Percentiles rank a stretch among this genome's conserved stretches.
phyloP scores from a whole-genome alignment of 2,329 filamentous ascomycete species.

The Cladosporium oxysporum region DNA sequence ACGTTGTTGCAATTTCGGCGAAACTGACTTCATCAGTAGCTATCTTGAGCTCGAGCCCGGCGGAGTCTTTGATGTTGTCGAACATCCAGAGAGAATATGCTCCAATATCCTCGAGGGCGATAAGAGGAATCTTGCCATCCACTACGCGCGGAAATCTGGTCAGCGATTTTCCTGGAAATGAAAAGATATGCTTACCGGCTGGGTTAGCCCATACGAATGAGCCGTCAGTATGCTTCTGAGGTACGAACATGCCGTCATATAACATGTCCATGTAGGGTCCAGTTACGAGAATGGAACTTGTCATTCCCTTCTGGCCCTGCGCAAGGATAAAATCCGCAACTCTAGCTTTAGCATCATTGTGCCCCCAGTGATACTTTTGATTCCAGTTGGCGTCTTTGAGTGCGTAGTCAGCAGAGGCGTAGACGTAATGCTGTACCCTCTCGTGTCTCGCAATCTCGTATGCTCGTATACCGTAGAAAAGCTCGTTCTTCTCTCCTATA shows the following conservation, averaged over 20 bases:
- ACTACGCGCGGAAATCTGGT: background rate
- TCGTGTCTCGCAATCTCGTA: background rate
- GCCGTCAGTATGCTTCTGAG: background rate
- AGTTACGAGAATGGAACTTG: background rate
- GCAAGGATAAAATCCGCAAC: background rate
- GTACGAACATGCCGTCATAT: background rate
- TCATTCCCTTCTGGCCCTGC: background rate
- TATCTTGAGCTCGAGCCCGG: background rate
- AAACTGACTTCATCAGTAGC: background rate
- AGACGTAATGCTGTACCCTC: background rate
- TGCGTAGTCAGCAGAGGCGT: background rate
- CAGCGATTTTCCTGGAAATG: background rate
- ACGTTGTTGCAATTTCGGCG: background rate
- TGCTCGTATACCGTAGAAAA: background rate
- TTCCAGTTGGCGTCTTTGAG: background rate
- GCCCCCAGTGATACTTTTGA: background rate
- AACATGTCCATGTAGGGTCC: background rate
- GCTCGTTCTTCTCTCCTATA: background rate
- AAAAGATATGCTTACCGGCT: background rate
- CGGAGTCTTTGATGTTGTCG: background rate
- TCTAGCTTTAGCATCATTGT: background rate
- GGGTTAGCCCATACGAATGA: background rate
- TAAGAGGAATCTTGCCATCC: background rate
- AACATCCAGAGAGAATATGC: background rate
- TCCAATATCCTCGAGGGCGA: background rate